Conservation (phyloP, 495 filamentous ascomycete genomes). For the Chaetomidium leptoderma region DNA sequence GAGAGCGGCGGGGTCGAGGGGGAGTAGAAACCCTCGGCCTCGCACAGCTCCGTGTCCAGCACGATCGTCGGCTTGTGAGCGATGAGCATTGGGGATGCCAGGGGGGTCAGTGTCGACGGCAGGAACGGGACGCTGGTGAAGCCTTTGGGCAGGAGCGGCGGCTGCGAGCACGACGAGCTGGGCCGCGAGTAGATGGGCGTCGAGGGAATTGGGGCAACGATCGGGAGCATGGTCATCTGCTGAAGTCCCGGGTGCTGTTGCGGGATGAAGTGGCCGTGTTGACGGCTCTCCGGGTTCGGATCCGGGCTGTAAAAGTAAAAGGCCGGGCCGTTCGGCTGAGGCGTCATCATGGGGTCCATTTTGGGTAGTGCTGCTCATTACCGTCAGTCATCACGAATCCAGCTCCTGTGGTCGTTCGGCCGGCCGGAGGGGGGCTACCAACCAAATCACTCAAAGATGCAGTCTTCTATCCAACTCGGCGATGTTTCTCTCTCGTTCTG, state of each 20-base stretch:
- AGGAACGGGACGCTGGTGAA: conserved; percentile 47
- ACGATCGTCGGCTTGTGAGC: conserved; percentile 67
- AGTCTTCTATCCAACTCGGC: conserved; percentile 7
- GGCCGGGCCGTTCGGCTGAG: conserved; percentile 65
- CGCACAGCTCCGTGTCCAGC: conserved; percentile 72
- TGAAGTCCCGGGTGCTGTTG: conserved; percentile 56
- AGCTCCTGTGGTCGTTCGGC: not conserved
- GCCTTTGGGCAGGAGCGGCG: conserved; percentile 57
- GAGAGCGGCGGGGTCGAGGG: conserved; percentile 88
- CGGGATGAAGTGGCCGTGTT: conserved; percentile 77
- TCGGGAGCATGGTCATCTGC: conserved; percentile 50
- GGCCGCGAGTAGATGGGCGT: conserved; percentile 72
- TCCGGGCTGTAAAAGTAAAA: conserved; percentile 93
- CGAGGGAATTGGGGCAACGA: conserved; percentile 53
- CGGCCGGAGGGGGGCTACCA: conserved; percentile 19
- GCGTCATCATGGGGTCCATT: conserved; percentile 46
- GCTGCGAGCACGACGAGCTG: conserved; percentile 58
- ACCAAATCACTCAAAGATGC: conserved; percentile 15
- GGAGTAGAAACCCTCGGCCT: conserved; percentile 66
- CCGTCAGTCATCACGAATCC: conserved; percentile 22
- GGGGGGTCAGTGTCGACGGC: conserved; percentile 63
- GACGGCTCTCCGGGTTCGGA: conserved; percentile 65
- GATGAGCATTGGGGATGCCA: conserved; percentile 72
- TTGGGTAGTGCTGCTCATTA: conserved; percentile 23
- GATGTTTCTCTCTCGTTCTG: conserved; percentile 15